Evolutionary conservation across 257 asterid genomes (phyloP), one percentile per base, ranked within the genome.

Genomic region (Solanum pennellii): DNA sequence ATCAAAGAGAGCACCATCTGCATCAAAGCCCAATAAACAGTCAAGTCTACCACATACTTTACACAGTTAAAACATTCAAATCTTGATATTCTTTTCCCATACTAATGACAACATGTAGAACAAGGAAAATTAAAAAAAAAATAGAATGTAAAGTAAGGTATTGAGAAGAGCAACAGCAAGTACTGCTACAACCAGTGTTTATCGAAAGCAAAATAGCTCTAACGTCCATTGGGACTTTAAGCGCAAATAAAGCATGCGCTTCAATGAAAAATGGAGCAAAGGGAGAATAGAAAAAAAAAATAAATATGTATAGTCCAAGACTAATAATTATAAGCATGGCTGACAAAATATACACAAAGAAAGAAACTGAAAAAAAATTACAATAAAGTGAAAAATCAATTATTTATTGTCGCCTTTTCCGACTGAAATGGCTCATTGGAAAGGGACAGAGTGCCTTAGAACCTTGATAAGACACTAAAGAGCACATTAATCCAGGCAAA

Each of bases 1-100:
- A 91, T 95, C 97, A 86, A 97, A 97, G 75, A 86, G 88, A 76
- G 93, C 91, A 83, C 88, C 88, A 89, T 90, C 98, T 94, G 96
- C 94, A 87, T 86, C 87, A 74, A 76, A 23, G 23, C 84, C 37
- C 27, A 86, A 69, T 39, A 39, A 75, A 31, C 79, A 47, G 56
- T 86, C 52, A 84, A 37, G 47, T 71, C 71, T 45, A 33, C 37
- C 69, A 85, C 62, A 66, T 59, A n/a, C 44, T n/a, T n/a, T 42
- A 47, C 71, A 47, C 65, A 12, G 60, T 80, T 47, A 45, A 44
- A 27, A 27, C 35, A 29, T 47, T 47, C 42, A 45, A 75, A 45
- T 10, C 42, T 47, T 27, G 41, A 80, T 13, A 4, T 80, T 27
- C 84, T 16, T 42, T 79, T 80, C 84, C 66, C 84, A 80, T 47